Evolutionary conservation across 495 filamentous ascomycete species (phyloP).

Genomic region (Penicillium robsamsonii): DNA sequence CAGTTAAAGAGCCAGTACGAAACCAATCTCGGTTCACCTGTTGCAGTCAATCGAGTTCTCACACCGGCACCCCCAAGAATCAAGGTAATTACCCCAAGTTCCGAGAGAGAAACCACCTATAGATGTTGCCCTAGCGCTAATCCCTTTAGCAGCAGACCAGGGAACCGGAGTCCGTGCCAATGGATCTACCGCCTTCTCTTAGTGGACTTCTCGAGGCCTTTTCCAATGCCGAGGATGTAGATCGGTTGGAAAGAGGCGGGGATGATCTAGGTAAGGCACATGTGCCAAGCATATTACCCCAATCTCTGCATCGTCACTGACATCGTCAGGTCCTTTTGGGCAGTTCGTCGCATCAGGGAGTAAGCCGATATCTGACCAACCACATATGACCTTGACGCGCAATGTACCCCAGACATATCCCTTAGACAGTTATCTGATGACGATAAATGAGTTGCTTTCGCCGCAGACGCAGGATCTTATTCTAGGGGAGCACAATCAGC

Average conservation of each 20-base stretch:
- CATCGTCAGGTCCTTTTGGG: neutral
- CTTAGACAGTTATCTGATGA: conserved; percentile 7
- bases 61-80: neutral
- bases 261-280: conserved; percentile 1
- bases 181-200: conserved; percentile 3
- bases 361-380: conserved; percentile 6
- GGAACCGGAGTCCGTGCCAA: conserved; percentile 2
- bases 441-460: conserved; percentile 12
- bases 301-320: neutral
- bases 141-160: neutral
- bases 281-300: neutral
- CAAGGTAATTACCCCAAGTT: neutral
- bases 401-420: conserved; percentile 13
- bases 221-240: conserved; percentile 14
- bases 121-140: neutral
- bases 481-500: neutral
- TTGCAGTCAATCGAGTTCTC: neutral
- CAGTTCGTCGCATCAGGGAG: conserved; percentile 3
- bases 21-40: neutral
- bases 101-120: neutral
- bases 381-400: conserved; percentile 6
- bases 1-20: neutral
- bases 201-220: conserved; percentile 5
- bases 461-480: neutral
- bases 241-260: neutral